Percentiles rank a stretch among this genome's conserved stretches.
These are phyloP conservation scores for Pholiota adiposa DNA, from an alignment of 1,284 basidiomycete genomes.

Conservation along the genomic window DNA sequence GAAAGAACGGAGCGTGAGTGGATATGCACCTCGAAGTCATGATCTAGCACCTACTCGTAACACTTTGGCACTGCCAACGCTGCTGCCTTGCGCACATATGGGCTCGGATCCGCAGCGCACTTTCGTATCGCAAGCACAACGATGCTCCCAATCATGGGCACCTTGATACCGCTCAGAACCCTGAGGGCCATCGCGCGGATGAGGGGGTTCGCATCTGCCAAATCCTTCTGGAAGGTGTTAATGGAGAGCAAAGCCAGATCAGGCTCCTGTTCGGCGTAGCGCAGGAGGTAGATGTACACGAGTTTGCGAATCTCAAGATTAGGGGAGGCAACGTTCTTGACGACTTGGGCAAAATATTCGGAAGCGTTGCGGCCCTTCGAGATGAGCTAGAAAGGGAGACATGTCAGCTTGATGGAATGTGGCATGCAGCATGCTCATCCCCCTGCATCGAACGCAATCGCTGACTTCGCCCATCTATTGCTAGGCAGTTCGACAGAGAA, in stretches of 20 bases:
- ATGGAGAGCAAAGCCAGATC: conserved; percentile 96
- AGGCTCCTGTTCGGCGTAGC: conserved; percentile 91
- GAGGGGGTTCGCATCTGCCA: conserved; percentile 90
- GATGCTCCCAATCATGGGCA: conserved; percentile 86
- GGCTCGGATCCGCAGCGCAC: conserved; percentile 88
- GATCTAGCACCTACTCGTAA: conserved; percentile 65
- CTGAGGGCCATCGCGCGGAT: conserved; percentile 93
- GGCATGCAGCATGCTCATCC: not conserved
- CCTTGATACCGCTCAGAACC: conserved; percentile 91
- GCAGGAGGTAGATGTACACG: conserved; percentile 95
- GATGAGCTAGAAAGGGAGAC: conserved; percentile 66
- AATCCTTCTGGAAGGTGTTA: conserved; percentile 98
- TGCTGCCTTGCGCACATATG: conserved; percentile 92
- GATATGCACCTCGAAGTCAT: not conserved
- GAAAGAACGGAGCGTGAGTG: not conserved
- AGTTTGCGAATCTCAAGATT: conserved; percentile 96
- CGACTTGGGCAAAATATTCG: conserved; percentile 91
- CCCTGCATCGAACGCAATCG: not conserved
- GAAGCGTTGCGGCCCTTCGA: conserved; percentile 93
- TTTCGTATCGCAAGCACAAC: conserved; percentile 91
- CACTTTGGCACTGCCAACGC: conserved; percentile 89
- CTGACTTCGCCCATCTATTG: not conserved
- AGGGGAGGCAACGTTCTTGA: conserved; percentile 90
- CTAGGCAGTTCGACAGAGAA: conserved; percentile 3
- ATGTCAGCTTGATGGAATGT: not conserved